Evolutionary conservation across 2,329 filamentous ascomycete genomes (phyloP).

Genomic region (Pseudopithomyces maydicus): DNA sequence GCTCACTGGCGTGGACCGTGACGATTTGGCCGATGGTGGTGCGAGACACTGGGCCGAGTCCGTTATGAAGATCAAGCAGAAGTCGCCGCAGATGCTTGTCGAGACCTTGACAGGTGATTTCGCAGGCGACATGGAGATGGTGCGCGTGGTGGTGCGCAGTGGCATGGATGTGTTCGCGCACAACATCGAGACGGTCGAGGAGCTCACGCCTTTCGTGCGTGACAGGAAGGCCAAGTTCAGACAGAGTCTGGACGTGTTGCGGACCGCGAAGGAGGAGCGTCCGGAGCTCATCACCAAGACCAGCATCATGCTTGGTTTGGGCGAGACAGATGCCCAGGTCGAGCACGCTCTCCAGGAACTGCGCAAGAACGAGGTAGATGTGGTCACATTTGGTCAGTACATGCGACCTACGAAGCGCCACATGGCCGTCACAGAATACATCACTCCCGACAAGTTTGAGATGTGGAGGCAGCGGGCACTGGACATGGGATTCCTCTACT

Average conservation of each 20-base stretch:
- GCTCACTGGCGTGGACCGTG: constrained; percentile 88
- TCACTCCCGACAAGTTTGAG: constrained; percentile 90
- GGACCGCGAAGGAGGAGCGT: constrained; percentile 77
- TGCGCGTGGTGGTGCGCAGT: constrained; percentile 79
- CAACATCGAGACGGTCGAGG: constrained; percentile 95
- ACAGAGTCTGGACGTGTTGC: constrained; percentile 80
- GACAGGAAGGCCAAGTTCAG: constrained; percentile 89
- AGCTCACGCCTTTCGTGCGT: constrained; percentile 83
- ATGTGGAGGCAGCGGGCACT: constrained; percentile 87
- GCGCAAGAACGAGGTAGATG: constrained; percentile 80
- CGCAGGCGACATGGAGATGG: constrained; percentile 83
- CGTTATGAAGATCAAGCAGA: constrained; percentile 86
- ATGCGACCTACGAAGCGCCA: constrained; percentile 99
- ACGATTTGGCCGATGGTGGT: constrained; percentile 88
- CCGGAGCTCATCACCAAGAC: constrained; percentile 95
- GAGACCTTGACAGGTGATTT: constrained; percentile 90
- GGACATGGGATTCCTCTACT: constrained; percentile 96
- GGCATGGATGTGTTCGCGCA: constrained; percentile 96
- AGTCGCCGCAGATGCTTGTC: constrained; percentile 72
- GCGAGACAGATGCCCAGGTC: constrained; percentile 87
- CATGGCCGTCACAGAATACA: constrained; percentile 94
- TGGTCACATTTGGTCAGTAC: constrained; percentile 99
- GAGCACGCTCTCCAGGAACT: constrained; percentile 80
- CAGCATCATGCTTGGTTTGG: constrained; percentile 93
- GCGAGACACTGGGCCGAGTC: constrained; percentile 91